Evolutionary conservation across 169 alveolate species (phyloP).

Genomic region (Plasmodium cynomolgi): DNA sequence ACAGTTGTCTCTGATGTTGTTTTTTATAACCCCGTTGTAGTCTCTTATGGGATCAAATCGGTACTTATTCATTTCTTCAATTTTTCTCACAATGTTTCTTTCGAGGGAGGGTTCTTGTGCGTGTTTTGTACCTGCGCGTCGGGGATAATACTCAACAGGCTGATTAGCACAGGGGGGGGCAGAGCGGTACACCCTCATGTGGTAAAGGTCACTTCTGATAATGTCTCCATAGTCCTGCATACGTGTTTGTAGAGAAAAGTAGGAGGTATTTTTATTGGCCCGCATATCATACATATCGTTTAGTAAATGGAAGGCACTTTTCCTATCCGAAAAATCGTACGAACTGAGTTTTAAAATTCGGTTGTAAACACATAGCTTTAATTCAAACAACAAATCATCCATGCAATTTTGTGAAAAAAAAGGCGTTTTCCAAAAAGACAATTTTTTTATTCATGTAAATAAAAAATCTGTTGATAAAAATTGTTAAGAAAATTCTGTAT

Average conservation of each 20-base stretch:
- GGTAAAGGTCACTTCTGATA: constrained; percentile 11
- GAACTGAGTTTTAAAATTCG: constrained; percentile 55
- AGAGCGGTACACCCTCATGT: not conserved
- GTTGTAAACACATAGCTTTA: constrained; percentile 45
- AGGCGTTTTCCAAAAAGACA: constrained; percentile 14
- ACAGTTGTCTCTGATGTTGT: constrained; percentile 41
- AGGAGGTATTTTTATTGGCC: constrained; percentile 14
- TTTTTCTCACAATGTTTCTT: not conserved
- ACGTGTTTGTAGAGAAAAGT: constrained; percentile 28
- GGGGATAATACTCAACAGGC: not conserved
- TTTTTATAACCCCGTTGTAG: constrained; percentile 59
- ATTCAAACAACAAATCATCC: constrained; percentile 5
- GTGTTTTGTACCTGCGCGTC: not conserved
- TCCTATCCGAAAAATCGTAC: constrained; percentile 38
- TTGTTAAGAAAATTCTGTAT: constrained; percentile 8
- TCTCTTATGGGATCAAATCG: constrained; percentile 17
- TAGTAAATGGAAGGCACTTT: constrained; percentile 27
- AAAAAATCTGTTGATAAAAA: constrained; percentile 24
- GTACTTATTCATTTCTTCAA: constrained; percentile 36
- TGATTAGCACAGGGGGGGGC: not conserved
- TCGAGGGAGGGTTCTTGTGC: not conserved
- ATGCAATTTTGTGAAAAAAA: not conserved
- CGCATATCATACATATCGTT: constrained; percentile 36
- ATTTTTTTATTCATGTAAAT: constrained; percentile 55
- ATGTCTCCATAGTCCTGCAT: constrained; percentile 31